These are phyloP conservation scores for Russula sp. DNA, from an alignment of 768 basidiomycete species.

Conservation along the genomic window DNA sequence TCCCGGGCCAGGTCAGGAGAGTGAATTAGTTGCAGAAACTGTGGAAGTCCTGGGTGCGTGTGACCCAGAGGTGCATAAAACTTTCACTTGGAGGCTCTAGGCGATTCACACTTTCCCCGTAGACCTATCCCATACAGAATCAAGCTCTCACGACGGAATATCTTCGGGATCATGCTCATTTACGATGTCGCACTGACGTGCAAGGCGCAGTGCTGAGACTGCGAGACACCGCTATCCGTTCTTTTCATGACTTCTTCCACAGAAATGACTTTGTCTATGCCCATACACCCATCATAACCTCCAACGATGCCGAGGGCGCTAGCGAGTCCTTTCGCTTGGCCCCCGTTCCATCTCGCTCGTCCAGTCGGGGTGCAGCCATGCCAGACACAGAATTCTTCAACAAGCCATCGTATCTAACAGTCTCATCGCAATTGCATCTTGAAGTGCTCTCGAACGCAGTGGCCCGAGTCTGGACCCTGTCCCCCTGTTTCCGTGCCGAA, in stretches of 20 bases:
- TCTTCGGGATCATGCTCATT: slow-evolving; percentile 77
- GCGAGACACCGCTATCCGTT: slow-evolving; percentile 48
- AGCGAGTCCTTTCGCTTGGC: slow-evolving; percentile 83
- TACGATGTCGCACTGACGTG: slow-evolving; percentile 73
- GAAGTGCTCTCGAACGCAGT: slow-evolving; percentile 77
- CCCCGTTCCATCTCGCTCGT: slow-evolving; percentile 28
- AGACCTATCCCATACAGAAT: slow-evolving; percentile 92
- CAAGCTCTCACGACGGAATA: slow-evolving; percentile 71
- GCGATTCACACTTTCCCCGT: slow-evolving; percentile 17
- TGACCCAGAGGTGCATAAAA: slow-evolving; percentile 42
- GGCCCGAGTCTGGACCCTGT: slow-evolving; percentile 83
- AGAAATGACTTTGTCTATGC: slow-evolving; percentile 68
- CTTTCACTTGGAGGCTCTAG: not conserved
- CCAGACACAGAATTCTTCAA: slow-evolving; percentile 57
- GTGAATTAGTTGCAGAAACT: slow-evolving; percentile 44
- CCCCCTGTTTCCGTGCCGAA: slow-evolving; percentile 93
- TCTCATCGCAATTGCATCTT: slow-evolving; percentile 93
- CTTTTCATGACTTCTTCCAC: slow-evolving; percentile 68
- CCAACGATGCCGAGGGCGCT: slow-evolving; percentile 92
- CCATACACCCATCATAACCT: slow-evolving; percentile 84
- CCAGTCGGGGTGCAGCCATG: slow-evolving; percentile 16
- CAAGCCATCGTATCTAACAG: slow-evolving; percentile 76
- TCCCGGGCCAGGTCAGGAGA: slow-evolving; percentile 42
- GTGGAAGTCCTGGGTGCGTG: slow-evolving; percentile 49
- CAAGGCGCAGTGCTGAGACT: slow-evolving; percentile 72